Percentiles rank a stretch among this genome's conserved stretches.
These are phyloP conservation scores for Zhuliangozyma parablackwelliae DNA, from an alignment of 1,139 yeast genomes.

Conservation along the genomic window DNA sequence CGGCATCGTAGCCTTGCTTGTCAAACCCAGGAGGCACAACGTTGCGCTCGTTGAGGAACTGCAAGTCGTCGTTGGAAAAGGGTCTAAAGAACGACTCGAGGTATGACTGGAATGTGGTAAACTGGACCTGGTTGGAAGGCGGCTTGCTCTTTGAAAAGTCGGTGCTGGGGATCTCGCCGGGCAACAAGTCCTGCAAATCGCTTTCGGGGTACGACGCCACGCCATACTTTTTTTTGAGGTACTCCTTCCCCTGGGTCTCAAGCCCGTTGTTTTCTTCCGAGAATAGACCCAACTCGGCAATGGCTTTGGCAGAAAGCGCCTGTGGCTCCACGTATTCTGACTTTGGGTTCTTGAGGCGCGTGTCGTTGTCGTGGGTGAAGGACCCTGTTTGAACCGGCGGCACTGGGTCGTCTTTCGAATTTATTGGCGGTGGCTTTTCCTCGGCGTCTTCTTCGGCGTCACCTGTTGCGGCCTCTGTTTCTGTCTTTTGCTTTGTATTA, in stretches of 20 bases:
- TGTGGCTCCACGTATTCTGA: constrained; percentile 74
- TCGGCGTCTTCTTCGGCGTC: constrained; percentile 3
- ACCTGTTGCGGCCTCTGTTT: constrained; percentile 8
- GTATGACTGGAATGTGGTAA: constrained; percentile 79
- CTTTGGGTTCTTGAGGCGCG: constrained; percentile 66
- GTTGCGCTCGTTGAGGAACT: constrained; percentile 60
- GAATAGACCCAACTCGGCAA: constrained; percentile 60
- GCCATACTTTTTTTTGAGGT: constrained; percentile 70
- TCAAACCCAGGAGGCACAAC: constrained; percentile 53
- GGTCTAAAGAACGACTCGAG: constrained; percentile 81
- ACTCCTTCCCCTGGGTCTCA: constrained; percentile 65
- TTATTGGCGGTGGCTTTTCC: constrained; percentile 9
- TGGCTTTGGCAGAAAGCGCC: constrained; percentile 64
- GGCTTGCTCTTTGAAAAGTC: constrained; percentile 80
- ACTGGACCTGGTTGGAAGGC: constrained; percentile 90
- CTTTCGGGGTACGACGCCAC: constrained; percentile 85
- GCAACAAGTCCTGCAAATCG: constrained; percentile 70
- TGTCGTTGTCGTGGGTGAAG: constrained; percentile 50
- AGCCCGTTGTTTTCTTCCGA: constrained; percentile 54
- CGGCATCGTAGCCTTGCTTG: constrained; percentile 54
- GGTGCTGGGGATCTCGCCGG: constrained; percentile 82
- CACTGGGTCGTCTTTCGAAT: constrained; percentile 28
- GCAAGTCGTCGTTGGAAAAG: constrained; percentile 75
- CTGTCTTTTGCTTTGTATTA: neutral
- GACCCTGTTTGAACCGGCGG: constrained; percentile 49